phyloP scores from a whole-genome alignment of 73 alveolate genomes.

The Tetrahymena borealis region DNA sequence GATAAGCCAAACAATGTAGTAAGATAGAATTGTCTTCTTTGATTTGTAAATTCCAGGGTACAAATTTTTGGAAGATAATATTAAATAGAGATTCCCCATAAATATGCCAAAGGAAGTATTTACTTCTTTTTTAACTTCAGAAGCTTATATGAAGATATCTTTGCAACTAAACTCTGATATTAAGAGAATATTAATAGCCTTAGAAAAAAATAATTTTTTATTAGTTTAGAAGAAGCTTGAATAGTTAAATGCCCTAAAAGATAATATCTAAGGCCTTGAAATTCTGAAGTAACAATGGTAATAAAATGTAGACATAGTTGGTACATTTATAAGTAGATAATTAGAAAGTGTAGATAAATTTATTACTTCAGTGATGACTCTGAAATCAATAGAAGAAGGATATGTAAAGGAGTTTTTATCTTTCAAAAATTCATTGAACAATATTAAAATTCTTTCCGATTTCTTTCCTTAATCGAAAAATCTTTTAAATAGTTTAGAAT shows the following conservation, averaged over 20 bases:
- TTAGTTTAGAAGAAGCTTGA: background rate
- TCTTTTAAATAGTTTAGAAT: too few relatives aligned
- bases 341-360: background rate
- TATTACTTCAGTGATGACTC: too few relatives aligned
- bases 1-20: background rate
- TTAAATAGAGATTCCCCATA: background rate
- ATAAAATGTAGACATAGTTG: background rate
- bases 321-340: background rate
- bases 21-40: background rate
- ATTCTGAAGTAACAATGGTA: background rate
- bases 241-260: background rate
- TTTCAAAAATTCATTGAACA: too few relatives aligned
- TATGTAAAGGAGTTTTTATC: too few relatives aligned
- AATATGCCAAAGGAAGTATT: background rate
- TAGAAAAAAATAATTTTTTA: background rate
- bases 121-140: background rate
- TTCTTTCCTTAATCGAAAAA: too few relatives aligned
- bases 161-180: background rate
- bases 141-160: background rate
- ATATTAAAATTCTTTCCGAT: too few relatives aligned
- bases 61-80: background rate
- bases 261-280: background rate
- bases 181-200: background rate
- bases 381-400: too few relatives aligned
- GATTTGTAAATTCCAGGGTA: background rate